These are phyloP conservation scores for Botrytis byssoidea DNA, from an alignment of 2,329 filamentous ascomycete species.

Conservation along the genomic window DNA sequence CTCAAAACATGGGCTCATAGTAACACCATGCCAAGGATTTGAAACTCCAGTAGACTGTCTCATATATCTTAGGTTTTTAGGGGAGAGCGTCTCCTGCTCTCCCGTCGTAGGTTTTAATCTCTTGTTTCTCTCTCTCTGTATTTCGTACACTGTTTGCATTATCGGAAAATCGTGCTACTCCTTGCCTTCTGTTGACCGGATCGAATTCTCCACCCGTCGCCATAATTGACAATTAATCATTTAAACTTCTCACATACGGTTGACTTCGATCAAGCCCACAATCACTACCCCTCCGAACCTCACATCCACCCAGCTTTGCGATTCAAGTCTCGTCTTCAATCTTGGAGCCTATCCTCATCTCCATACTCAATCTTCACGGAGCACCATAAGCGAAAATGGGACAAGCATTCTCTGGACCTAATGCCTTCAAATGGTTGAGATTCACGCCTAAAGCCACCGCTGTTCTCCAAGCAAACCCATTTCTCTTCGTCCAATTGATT, in stretches of 20 bases:
- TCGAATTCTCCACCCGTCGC: not conserved
- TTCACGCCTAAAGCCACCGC: constrained; percentile 38
- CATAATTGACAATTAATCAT: not conserved
- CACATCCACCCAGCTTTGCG: not conserved
- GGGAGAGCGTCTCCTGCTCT: not conserved
- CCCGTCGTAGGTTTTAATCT: constrained; percentile 5
- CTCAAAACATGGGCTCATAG: not conserved
- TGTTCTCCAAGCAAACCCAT: constrained; percentile 34
- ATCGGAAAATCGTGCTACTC: not conserved
- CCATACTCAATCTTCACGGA: not conserved
- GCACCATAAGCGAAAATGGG: constrained; percentile 31
- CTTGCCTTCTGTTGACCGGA: constrained; percentile 12
- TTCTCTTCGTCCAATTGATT: constrained; percentile 33
- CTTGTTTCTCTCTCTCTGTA: not conserved
- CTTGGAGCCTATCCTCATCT: not conserved
- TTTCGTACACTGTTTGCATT: not conserved
- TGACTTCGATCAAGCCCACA: not conserved
- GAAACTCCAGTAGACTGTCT: constrained; percentile 14
- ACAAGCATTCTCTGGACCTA: constrained; percentile 37
- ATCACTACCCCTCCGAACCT: not conserved
- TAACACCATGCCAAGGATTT: constrained; percentile 7
- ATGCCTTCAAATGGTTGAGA: constrained; percentile 39
- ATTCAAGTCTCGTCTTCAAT: not conserved
- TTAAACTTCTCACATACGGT: not conserved
- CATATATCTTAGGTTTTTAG: not conserved